Evolutionary conservation across 2,329 filamentous ascomycete genomes (phyloP).

Genomic region (Trichophyton rubrum): DNA sequence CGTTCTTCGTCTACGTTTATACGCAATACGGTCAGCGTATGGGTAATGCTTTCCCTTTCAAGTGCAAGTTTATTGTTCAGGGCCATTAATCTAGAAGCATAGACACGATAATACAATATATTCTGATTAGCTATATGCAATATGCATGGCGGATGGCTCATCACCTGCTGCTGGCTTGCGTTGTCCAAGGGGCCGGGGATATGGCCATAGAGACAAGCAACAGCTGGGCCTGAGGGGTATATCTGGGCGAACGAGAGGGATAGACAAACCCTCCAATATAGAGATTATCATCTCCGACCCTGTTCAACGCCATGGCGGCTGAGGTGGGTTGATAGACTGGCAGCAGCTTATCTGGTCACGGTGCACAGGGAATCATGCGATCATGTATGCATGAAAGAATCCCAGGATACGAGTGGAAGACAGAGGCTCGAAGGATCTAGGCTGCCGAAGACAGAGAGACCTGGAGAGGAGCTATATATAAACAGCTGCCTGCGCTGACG

Average conservation of each 20-base stretch:
- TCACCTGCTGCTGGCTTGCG: not conserved
- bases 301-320: constrained; percentile 40
- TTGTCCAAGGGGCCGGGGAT: not conserved
- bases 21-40: constrained; percentile 72
- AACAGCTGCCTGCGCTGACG: not conserved
- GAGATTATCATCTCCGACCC: constrained; percentile 56
- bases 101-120: not conserved
- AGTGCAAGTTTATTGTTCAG: constrained; percentile 60
- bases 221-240: not conserved
- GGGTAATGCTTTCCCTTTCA: constrained; percentile 64
- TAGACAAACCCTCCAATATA: constrained; percentile 62
- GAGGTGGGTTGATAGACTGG: not conserved
- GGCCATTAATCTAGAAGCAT: constrained; percentile 55
- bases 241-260: not conserved
- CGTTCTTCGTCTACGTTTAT: constrained; percentile 45
- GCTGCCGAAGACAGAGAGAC: not conserved
- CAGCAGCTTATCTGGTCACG: not conserved
- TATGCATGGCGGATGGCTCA: not conserved
- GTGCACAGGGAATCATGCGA: not conserved
- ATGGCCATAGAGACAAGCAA: not conserved
- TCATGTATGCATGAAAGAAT: not conserved
- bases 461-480: not conserved
- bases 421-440: not conserved
- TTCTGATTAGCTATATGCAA: not conserved
- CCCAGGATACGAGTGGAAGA: not conserved